Evolutionary conservation across 306 rosid species (phyloP).

Genomic region (Delonix regia): DNA sequence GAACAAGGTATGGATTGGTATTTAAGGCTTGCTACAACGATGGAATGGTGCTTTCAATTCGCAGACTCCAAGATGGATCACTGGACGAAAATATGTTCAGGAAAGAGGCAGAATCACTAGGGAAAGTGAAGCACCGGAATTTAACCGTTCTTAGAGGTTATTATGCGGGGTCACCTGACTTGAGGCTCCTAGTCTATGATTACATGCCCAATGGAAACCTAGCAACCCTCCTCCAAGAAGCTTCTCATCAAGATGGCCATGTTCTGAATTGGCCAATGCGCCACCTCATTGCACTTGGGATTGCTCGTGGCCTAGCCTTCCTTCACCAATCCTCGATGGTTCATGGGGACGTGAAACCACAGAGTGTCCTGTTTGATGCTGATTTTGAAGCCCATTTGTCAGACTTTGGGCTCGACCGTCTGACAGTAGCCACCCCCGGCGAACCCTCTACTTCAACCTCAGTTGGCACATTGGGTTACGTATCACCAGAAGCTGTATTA

Average conservation of each 20-base stretch:
- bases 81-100: constrained; percentile 79
- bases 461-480: constrained; percentile 83
- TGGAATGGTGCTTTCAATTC: constrained; percentile 91
- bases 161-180: constrained; percentile 76
- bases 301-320: constrained; percentile 90
- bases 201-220: constrained; percentile 99
- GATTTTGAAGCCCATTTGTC: constrained; percentile 96
- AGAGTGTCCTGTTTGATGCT: constrained; percentile 82
- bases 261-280: constrained; percentile 99
- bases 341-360: constrained; percentile 87
- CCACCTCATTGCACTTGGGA: constrained; percentile 91
- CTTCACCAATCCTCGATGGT: constrained; percentile 76
- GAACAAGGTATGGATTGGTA: constrained; percentile 76
- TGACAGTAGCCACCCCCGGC: constrained; percentile 51
- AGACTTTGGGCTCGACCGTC: constrained; percentile 80
- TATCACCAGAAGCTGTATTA: constrained; percentile 78
- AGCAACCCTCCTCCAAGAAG: constrained; percentile 97
- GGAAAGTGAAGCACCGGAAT: constrained; percentile 81
- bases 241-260: constrained; percentile 97
- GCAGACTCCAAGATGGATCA: constrained; percentile 75
- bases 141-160: constrained; percentile 93
- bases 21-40: constrained; percentile 91
- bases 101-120: constrained; percentile 84
- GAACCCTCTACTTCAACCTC: constrained; percentile 74
- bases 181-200: constrained; percentile 77